Base-by-base conservation (phyloP, 257 asterid species). In the Nicotiana undulata region DNA sequence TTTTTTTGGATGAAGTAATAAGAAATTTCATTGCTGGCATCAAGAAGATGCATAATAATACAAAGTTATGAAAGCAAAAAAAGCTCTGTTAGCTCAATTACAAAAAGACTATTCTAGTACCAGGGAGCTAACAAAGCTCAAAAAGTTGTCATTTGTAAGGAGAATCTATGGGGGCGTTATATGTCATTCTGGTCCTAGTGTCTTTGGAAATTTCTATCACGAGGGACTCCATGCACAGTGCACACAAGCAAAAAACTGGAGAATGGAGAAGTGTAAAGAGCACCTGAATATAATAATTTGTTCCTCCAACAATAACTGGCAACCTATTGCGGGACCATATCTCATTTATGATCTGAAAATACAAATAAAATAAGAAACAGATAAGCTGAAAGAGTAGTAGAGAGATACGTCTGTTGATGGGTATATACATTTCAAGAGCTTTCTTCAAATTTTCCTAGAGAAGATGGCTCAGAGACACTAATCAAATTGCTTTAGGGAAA, bases 231-330 rank as follows among this genome's bases (percentile, higher is more conserved):
- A 74, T 74, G 61, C 44, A 49, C 44, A 74, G 49, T 74, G 61
- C 44, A 49, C 44, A 74, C 26, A 26, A 49, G 17, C 9, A 74
- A 49, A 60, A 74, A 74, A 49, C 3, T 5, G 22, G 34, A 74
- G 61, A 74, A 44, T 26, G 61, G 61, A 74, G 44, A 26, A 49
- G 0, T 1, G 6, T 24, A 49, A 49, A 24, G 10, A 84, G 85
- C 81, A 95, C 98, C 97, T 94, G 99, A 83, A 94, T 96, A 84
- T 94, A 96, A 86, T 96, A 94, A 88, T 96, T 94, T 83, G 99
- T 91, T 86, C 99, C 99, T 7, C 99, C 99, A 63, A 96, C 99
- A 51, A 96, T 86, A 63, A 94, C 95, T n/a, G 99, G 99, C 88
- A 96, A 81, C 84, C 87, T 81, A 60, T 89, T 87, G 82, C 97